Base-by-base conservation (phyloP, 176 grass and related monocot species). In the Carex cristatella region DNA sequence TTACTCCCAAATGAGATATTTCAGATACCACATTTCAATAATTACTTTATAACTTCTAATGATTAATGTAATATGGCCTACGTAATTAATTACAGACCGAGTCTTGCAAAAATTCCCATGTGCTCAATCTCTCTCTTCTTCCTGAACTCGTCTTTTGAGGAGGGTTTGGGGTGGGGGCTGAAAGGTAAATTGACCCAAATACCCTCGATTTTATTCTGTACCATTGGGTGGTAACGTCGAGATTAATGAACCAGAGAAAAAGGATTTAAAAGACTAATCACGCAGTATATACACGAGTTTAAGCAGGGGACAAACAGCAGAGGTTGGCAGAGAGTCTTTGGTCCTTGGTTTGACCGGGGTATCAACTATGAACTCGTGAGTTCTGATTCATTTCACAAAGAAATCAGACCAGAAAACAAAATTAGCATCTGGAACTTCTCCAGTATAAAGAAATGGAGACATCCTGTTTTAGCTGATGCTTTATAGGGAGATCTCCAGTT, bases 91-190 rank as follows among this genome's bases (percentile, higher is more conserved):
- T 56, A 2, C 10, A 81, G 62, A 86, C 85, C 64, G 16, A 16
- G 18, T 56, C n/a, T 55, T 77, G 56, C 14, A 76, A 55, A 10
- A 63, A 83, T 75, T 38, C 37, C 61, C 42, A 65, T 13, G 46
- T 58, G 59, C 62, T 18, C 63, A 4, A 60, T 85, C 56, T 75
- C 70, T 58, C 42, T 68, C n/a, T n/a, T 31, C 42, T 13, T 60
- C 60, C 77, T 54, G n/a, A 75, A 83, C 87, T 84, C 89, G 67
- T 59, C 90, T 90, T 92, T 92, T 94, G 87, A 84, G 87, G 90
- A 71, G 32, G 87, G 61, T 56, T 57, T n/a, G 81, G 6, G 61
- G 61, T 4, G 8, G 62, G 63, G 81, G 16, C n/a, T 5, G 44
- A 2, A 42, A 69, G 44, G 30, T 0, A 1, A 83, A 83, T 33